Base-by-base conservation (phyloP, 2,329 filamentous ascomycete genomes). In the Trichophyton mentagrophytes region DNA sequence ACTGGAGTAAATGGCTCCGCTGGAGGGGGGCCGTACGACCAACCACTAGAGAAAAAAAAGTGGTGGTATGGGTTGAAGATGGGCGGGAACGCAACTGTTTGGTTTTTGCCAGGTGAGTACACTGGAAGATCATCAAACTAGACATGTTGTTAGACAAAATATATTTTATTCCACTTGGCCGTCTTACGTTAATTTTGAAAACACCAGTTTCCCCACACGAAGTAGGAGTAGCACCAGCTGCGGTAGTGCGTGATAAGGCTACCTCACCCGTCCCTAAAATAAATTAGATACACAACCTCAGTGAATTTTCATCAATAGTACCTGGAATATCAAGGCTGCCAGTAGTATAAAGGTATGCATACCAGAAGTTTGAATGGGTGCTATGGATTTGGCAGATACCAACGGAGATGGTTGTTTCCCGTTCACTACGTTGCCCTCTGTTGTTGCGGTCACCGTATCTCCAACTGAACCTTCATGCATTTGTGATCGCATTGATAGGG, bases 31-130 rank as follows among this genome's bases (percentile, higher is more conserved):
- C 77, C 73, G 65, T 80, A 79, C 2, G 75, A 74, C 68, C 76
- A 81, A 22, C 79, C 79, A 60, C 77, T 73, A 47, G 77, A 77
- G 69, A 79, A 81, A 66, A 75, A 75, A 56, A 81, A 72, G 65
- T 81, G 78, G 60, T 78, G 74, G 64, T 80, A 80, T 1, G 78
- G 78, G 60, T 74, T 76, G 64, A 71, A 74, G 61, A 81, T 71
- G 49, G 75, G 74, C 8, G 75, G 73, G 55, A 65, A 68, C 4
- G 60, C 33, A n/a, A 66, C 57, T n/a, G 69, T 69, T 51, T 69
- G 69, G 13, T 66, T 62, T 58, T 70, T 66, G 44, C 64, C 58
- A 11, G 61, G 61, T 6, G 64, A 64, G 36, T 59, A 66, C 27
- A 60, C 27, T 22, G 69, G 68, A 36, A 70, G 63, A 53, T 69